A percentile compares a stretch with the other conserved stretches of the same genome.
These are phyloP conservation scores for Pseudogymnoascus sp. DNA, from an alignment of 2,329 filamentous ascomycete genomes.

Conservation along the genomic window DNA sequence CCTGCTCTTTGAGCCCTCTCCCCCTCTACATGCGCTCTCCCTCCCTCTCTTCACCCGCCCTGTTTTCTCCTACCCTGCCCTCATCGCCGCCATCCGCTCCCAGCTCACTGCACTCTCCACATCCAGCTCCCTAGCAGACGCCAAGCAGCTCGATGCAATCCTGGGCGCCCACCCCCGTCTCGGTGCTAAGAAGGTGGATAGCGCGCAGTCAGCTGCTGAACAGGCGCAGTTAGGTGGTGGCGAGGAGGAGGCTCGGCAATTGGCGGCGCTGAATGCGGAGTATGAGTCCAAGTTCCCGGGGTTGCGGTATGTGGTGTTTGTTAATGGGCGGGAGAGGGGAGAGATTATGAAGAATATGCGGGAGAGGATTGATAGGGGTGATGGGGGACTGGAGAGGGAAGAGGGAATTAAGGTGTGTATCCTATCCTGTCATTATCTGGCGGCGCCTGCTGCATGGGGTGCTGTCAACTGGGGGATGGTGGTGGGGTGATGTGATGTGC, in stretches of 20 bases:
- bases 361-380: slow-evolving; percentile 60
- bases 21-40: slow-evolving; percentile 65
- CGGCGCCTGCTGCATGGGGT: background rate
- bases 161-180: slow-evolving; percentile 77
- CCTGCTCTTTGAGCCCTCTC: slow-evolving; percentile 77
- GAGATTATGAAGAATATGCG: slow-evolving; percentile 80
- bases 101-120: slow-evolving; percentile 56
- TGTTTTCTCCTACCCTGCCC: slow-evolving; percentile 61
- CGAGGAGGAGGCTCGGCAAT: slow-evolving; percentile 48
- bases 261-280: slow-evolving; percentile 62
- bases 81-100: slow-evolving; percentile 61
- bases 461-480: background rate
- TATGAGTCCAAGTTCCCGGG: slow-evolving; percentile 81
- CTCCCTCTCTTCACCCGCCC: slow-evolving; percentile 52
- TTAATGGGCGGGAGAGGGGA: slow-evolving; percentile 69
- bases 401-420: slow-evolving; percentile 64
- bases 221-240: slow-evolving; percentile 66
- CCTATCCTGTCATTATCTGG: slow-evolving; percentile 14
- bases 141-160: slow-evolving; percentile 59
- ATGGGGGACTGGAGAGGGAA: slow-evolving; percentile 60
- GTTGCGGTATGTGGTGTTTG: slow-evolving; percentile 83
- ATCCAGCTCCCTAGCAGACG: slow-evolving; percentile 43
- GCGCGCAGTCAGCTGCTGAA: slow-evolving; percentile 71
- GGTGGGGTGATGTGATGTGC: slow-evolving; percentile 8
- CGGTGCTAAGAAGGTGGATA: slow-evolving; percentile 76